Conservation (phyloP, 148 eudicot genomes). For the Camellia sinensis region DNA sequence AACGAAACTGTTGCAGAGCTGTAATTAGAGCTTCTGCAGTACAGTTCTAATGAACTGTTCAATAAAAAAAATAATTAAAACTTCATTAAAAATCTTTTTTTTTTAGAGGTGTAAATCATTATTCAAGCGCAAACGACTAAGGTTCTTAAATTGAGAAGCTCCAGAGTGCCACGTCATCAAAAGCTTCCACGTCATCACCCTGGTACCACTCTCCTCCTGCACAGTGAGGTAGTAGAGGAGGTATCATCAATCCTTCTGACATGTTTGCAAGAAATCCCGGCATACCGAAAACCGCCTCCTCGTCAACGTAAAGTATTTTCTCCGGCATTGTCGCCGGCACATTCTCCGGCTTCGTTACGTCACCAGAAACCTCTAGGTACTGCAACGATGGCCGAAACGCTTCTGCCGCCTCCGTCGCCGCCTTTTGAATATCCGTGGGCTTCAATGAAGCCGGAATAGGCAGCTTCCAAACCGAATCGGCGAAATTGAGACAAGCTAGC, state of each 20-base stretch:
- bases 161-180: conserved; percentile 37
- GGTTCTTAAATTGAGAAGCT: conserved; percentile 25
- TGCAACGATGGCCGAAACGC: conserved; percentile 16
- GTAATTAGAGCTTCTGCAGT: too few relatives aligned
- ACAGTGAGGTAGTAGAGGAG: conserved; percentile 26
- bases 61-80: too few relatives aligned
- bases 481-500: conserved; percentile 46
- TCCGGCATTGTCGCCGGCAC: not conserved
- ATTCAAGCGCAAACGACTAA: too few relatives aligned
- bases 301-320: conserved; percentile 33
- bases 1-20: too few relatives aligned
- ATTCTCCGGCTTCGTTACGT: not conserved
- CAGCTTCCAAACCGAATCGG: conserved; percentile 51
- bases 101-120: too few relatives aligned
- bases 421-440: conserved; percentile 45
- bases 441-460: conserved; percentile 31
- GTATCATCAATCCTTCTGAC: conserved; percentile 66
- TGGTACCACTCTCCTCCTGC: not conserved
- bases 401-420: conserved; percentile 52
- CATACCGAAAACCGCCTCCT: conserved; percentile 49
- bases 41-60: too few relatives aligned
- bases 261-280: conserved; percentile 51
- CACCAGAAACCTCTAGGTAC: not conserved
- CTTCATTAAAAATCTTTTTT: too few relatives aligned
- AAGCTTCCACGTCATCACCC: conserved; percentile 18